phyloP scores from a whole-genome alignment of 164 flowering plant genomes.

The Nelumbo lutea region DNA sequence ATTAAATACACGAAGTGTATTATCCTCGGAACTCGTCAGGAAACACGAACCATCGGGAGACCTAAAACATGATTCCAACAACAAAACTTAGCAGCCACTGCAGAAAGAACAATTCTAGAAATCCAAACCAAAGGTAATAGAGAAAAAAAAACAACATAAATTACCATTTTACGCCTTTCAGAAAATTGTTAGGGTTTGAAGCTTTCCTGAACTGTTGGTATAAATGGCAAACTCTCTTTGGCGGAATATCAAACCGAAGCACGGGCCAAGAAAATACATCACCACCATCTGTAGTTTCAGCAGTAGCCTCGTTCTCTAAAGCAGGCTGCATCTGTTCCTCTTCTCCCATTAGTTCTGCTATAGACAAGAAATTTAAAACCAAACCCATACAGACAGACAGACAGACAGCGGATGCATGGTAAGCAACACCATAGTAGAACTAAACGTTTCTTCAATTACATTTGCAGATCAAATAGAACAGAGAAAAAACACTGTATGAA shows the following conservation, averaged over 20 bases:
- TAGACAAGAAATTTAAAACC: not conserved
- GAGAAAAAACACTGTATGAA: no score
- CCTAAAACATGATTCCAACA: conserved; percentile 32
- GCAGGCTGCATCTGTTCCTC: conserved; percentile 20
- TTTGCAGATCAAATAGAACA: no score
- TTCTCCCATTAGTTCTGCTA: conserved; percentile 26
- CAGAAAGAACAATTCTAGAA: not conserved
- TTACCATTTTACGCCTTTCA: conserved; percentile 88
- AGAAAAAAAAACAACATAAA: not conserved
- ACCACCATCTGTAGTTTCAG: conserved; percentile 9
- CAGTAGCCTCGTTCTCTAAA: conserved; percentile 6
- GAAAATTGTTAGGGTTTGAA: conserved; percentile 75
- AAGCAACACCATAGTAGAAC: no score
- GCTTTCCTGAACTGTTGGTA: conserved; percentile 56
- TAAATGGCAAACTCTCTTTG: conserved; percentile 60
- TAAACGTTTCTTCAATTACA: no score
- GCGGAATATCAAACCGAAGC: conserved; percentile 56
- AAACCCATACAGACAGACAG: not conserved
- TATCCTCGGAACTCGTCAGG: conserved; percentile 75
- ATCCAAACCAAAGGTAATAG: not conserved
- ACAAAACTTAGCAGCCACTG: not conserved
- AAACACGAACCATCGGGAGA: conserved; percentile 96
- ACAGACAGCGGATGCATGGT: not conserved
- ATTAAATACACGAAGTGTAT: conserved; percentile 54
- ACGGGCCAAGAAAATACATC: conserved; percentile 42